These are phyloP conservation scores for Myochromella boudieri DNA, from an alignment of 768 basidiomycete species.

Conservation along the genomic window DNA sequence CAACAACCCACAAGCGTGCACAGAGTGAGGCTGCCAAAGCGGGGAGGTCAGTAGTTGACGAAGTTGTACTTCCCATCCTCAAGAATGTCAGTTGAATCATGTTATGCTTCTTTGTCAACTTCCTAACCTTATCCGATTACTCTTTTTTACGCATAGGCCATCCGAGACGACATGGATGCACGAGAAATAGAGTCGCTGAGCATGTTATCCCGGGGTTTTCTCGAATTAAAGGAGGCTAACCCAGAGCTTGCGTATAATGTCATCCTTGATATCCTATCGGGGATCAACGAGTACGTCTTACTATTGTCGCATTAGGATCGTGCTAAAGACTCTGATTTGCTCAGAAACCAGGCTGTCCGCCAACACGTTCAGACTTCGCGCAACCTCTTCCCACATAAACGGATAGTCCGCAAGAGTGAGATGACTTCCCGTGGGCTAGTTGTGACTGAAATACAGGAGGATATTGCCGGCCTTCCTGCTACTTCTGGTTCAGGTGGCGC, in stretches of 20 bases:
- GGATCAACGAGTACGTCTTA: slow-evolving; percentile 82
- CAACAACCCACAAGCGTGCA: slow-evolving; percentile 47
- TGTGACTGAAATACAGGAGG: slow-evolving; percentile 81
- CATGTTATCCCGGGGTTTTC: slow-evolving; percentile 88
- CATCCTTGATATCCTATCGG: slow-evolving; percentile 85
- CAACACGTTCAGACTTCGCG: slow-evolving; percentile 83
- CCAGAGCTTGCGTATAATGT: slow-evolving; percentile 85
- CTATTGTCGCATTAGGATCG: slow-evolving; percentile 1
- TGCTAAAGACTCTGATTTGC: slow-evolving; percentile 6
- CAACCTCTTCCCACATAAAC: slow-evolving; percentile 77
- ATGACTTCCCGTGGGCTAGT: slow-evolving; percentile 84
- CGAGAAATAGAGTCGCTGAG: slow-evolving; percentile 85
- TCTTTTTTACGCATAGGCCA: slow-evolving; percentile 45
- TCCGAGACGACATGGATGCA: slow-evolving; percentile 83
- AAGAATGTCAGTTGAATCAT: slow-evolving; percentile 51
- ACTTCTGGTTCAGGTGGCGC: slow-evolving; percentile 33
- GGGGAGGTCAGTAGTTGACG: slow-evolving; percentile 71
- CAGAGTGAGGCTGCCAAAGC: slow-evolving; percentile 62
- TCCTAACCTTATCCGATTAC: not conserved
- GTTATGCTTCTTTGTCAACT: not conserved
- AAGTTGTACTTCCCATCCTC: slow-evolving; percentile 81
- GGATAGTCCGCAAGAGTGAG: slow-evolving; percentile 76
- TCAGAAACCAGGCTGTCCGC: slow-evolving; percentile 74
- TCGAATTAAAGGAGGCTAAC: slow-evolving; percentile 80
- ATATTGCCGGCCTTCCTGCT: slow-evolving; percentile 51